Evolutionary conservation across 2,329 filamentous ascomycete species (phyloP), one percentile per base, ranked within the genome.

Genomic region (Ophiostoma novo-ulmi): DNA sequence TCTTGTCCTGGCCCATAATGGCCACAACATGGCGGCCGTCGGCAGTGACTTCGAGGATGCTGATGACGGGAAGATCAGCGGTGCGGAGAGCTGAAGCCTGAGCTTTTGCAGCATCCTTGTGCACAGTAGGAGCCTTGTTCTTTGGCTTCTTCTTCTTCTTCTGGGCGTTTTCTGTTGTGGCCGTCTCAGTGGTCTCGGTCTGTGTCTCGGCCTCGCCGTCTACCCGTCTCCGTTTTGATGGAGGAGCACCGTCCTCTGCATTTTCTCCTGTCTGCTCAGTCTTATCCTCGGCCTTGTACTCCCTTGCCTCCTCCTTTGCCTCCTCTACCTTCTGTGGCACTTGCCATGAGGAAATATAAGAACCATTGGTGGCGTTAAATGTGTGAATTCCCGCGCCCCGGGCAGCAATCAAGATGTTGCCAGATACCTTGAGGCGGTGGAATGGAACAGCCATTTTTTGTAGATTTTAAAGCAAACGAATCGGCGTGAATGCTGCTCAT

Each of bases 1-100:
- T 88, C 82, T 99, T 99, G 82, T 98, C 95, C 76, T 97, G 92
- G n/a, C 87, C 89, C 10, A 93, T 97, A 39, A 96, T 87, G 31
- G 88, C 91, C 61, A 97, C 82, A 26, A 96, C 78, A 80, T 97
- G 83, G 61, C 85, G 83, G 17, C 89, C 87, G 74, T 91, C 84
- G 17, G 82, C 78, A 0, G 92, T 90, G 38, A 86, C 80, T 31
- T 86, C 82, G 74, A 97, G 78, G 73, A 90, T 87, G 71, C 89
- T 90, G 70, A 97, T 86, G 75, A 90, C 88, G 5, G 89, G 85
- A 72, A 82, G 78, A 70, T 88, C 85, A 2, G n/a, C 80, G 77
- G 75, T 73, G 63, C 69, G 74, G 48, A 74, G 74, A 55, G 80
- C 82, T 55, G 75, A 78, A 11, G 69, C 44, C 8, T 71, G 39